Base-by-base conservation (phyloP, 139 green algal genomes). In the Protoeuglena noctilucae region DNA sequence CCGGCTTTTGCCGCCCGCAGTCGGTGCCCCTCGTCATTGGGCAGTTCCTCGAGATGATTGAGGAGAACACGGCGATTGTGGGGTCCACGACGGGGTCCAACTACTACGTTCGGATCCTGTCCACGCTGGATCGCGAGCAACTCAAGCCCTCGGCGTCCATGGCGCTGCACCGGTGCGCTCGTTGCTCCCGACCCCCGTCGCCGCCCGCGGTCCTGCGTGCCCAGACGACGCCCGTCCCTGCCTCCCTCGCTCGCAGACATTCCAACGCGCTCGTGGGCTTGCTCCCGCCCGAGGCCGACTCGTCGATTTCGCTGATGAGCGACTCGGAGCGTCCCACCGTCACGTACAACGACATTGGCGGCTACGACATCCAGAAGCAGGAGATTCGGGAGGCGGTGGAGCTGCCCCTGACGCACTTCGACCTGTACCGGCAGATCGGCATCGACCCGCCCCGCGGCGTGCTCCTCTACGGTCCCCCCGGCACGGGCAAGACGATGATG, bases 41-140 rank as follows among this genome's bases (percentile, higher is more conserved):
- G 2, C 92, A 99, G 64, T 99, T 99, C 52, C 59, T 98, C 45
- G 89, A 97, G 68, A 98, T 98, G 91, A 80, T 98, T 28, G 89
- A 97, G 64, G 72, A 74, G 14, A 87, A 88, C 72, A 85, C 64
- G 29, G 92, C 87, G 24, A 98, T 99, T 49, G 87, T 99, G 22
- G 85, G 87, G n/a, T 93, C 79, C 16, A 99, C 92, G 0, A 99
- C 91, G 2, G 86, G 83, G 28, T 79, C 62, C 6, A 90, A 89
- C 56, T 93, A 92, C 62, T 86, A 93, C 46, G 87, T 96, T 0
- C 74, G 88, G 40, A 94, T 98, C 63, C 78, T 98, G 31, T 82
- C 59, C 56, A 98, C 91, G 2, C 73, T 97, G 28, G 95, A 98
- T 67, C 66, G 92, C 9, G 92, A 99, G 78, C 73, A 97, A 51